A percentile compares a stretch with the other conserved stretches of the same genome.
These are phyloP conservation scores for Hordeum vulgare DNA, from an alignment of 176 grass and related monocot species.

Conservation along the genomic window DNA sequence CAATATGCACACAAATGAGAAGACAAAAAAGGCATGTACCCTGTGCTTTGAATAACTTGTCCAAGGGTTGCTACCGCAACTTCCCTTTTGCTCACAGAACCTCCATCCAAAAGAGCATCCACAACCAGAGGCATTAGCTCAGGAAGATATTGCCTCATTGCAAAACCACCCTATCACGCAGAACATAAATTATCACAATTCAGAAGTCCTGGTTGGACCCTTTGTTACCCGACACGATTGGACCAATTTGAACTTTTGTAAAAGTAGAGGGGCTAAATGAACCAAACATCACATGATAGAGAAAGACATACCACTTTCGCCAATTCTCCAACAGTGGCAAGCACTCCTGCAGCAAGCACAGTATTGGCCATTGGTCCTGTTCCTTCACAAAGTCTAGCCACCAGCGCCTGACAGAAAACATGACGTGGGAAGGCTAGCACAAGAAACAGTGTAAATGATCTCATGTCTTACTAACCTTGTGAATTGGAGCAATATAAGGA, in stretches of 20 bases:
- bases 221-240: not conserved
- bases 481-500: slow-evolving; percentile 96
- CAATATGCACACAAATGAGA: not conserved
- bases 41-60: slow-evolving; percentile 99
- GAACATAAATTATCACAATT: slow-evolving; percentile 19
- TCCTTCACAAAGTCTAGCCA: slow-evolving; percentile 75
- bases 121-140: slow-evolving; percentile 98
- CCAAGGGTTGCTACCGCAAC: slow-evolving; percentile 97
- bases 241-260: not conserved
- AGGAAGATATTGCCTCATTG: slow-evolving; percentile 94
- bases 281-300: slow-evolving; percentile 14
- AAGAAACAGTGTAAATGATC: slow-evolving; percentile 21
- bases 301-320: slow-evolving; percentile 79
- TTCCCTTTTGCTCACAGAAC: slow-evolving; percentile 82
- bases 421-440: not conserved
- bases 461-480: slow-evolving; percentile 62
- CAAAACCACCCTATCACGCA: slow-evolving; percentile 76
- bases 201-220: slow-evolving; percentile 2
- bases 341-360: slow-evolving; percentile 77
- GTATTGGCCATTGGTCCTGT: slow-evolving; percentile 68
- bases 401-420: slow-evolving; percentile 70
- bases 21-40: slow-evolving; percentile 42
- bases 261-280: slow-evolving; percentile 12
- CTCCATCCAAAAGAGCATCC: slow-evolving; percentile 92
- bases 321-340: slow-evolving; percentile 97